Evolutionary conservation across 371 early-diverging fungal species (phyloP).

Genomic region (Apophysomyces elegans): DNA sequence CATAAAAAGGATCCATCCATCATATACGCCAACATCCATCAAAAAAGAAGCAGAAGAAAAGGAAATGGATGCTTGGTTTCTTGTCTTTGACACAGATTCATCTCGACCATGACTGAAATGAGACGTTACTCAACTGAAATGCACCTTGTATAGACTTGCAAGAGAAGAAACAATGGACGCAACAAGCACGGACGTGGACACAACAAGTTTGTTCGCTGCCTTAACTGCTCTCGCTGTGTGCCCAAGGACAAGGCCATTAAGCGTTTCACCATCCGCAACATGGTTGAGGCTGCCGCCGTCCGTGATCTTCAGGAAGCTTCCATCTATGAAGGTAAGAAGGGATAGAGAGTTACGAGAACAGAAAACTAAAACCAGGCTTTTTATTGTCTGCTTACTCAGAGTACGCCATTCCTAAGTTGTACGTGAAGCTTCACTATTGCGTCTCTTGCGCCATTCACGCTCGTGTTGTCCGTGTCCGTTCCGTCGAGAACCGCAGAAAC

Average conservation of each 20-base stretch:
- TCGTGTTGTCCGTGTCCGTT: conserved; percentile 97
- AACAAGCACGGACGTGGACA: conserved; percentile 99
- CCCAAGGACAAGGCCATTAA: conserved; percentile 99
- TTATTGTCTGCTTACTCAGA: conserved; percentile 36
- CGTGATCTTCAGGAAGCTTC: conserved; percentile 97
- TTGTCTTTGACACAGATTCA: background rate
- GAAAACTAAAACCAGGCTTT: too few relatives aligned
- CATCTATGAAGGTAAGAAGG: conserved; percentile 79
- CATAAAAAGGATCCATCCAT: conserved; percentile 3
- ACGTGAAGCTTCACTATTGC: conserved; percentile 98
- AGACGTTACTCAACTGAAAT: background rate
- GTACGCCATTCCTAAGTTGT: conserved; percentile 97
- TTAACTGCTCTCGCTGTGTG: conserved; percentile 97
- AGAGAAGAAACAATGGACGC: conserved; percentile 99
- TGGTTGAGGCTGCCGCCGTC: conserved; percentile 98
- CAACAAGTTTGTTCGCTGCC: conserved; percentile 96
- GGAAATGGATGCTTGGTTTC: background rate
- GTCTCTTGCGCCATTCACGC: conserved; percentile 99
- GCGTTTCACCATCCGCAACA: conserved; percentile 96
- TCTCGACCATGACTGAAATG: background rate
- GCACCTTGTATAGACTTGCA: conserved; percentile 72
- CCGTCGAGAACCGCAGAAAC: conserved; percentile 88
- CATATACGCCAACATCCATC: background rate
- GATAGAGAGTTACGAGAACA: too few relatives aligned
- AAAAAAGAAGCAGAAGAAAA: too few relatives aligned